Conservation (phyloP, 768 basidiomycete genomes). For the Galerina sulciceps region DNA sequence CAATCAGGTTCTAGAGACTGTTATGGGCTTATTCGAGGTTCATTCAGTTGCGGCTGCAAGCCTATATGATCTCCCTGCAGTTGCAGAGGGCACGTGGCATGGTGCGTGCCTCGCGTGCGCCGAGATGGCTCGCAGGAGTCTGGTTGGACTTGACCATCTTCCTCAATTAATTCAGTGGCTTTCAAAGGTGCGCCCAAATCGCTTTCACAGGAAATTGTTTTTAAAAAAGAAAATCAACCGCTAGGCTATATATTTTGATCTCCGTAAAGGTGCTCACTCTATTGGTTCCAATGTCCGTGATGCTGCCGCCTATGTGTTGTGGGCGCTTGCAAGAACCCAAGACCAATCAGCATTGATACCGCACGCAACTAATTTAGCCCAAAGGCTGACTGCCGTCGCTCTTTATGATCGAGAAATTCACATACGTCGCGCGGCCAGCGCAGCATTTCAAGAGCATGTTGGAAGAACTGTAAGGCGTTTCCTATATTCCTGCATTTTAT, state of each 20-base stretch:
- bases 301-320: slow-evolving; percentile 91
- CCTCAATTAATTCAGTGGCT: slow-evolving; percentile 76
- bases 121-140: slow-evolving; percentile 85
- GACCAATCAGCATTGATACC: slow-evolving; percentile 59
- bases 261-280: slow-evolving; percentile 90
- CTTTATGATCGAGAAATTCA: slow-evolving; percentile 94
- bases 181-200: slow-evolving; percentile 58
- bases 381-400: slow-evolving; percentile 74
- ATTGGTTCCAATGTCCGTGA: slow-evolving; percentile 95
- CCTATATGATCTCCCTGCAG: slow-evolving; percentile 71
- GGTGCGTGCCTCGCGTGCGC: slow-evolving; percentile 92
- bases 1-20: slow-evolving; percentile 80
- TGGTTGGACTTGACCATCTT: slow-evolving; percentile 63
- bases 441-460: slow-evolving; percentile 96
- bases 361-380: slow-evolving; percentile 69
- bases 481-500: neutral
- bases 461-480: slow-evolving; percentile 77
- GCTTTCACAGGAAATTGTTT: neutral
- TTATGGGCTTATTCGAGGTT: slow-evolving; percentile 76
- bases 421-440: slow-evolving; percentile 94
- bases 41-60: slow-evolving; percentile 69
- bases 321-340: slow-evolving; percentile 89
- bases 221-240: neutral
- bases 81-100: slow-evolving; percentile 92
- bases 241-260: slow-evolving; percentile 91